Evolutionary conservation across 2,329 filamentous ascomycete genomes (phyloP), one percentile per base, ranked within the genome.

Genomic region (Parascedosporium putredinis): DNA sequence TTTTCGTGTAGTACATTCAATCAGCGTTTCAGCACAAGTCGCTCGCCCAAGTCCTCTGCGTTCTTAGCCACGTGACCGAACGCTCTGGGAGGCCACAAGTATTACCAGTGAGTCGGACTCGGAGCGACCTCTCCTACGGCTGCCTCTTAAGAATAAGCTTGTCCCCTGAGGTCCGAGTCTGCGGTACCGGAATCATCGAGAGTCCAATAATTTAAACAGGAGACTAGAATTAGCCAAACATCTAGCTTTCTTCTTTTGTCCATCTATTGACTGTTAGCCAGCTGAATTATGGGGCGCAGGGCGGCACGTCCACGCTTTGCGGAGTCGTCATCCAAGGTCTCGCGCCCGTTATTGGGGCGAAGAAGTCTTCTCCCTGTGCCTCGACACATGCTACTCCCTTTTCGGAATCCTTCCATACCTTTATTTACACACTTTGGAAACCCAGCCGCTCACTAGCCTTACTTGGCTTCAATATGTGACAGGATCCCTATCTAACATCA

Each of bases 401-500:
- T 36, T 36, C 14, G 33, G 33, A 36, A 36, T 36, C 33, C 33
- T 36, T 36, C n/a, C n/a, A n/a, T n/a, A 14, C 33, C 18, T 36
- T 36, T 36, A 36, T 36, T 36, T 36, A n/a, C 33, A n/a, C n/a
- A n/a, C n/a, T 36, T 44, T 25, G 4, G 40, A 44, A 44, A 24
- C 40, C 18, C 40, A 44, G 40, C 40, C 16, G 20, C 40, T 44
- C 40, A 44, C 40, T 44, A 44, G 40, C 40, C 40, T 44, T 20
- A 44, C 40, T 44, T 44, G 40, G 40, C 23, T 25, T 44, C 40
- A 44, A 44, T 14, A 44, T 44, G 40, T 20, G 40, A 44, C 20
- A 23, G 16, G 40, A 24, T 9, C 40, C 40, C 16, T 44, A 44
- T 44, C 40, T 9, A 12, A 25, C 16, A 20, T 23, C n/a, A n/a